Conservation (phyloP, 2,329 filamentous ascomycete genomes). For the Cadophora malorum region DNA sequence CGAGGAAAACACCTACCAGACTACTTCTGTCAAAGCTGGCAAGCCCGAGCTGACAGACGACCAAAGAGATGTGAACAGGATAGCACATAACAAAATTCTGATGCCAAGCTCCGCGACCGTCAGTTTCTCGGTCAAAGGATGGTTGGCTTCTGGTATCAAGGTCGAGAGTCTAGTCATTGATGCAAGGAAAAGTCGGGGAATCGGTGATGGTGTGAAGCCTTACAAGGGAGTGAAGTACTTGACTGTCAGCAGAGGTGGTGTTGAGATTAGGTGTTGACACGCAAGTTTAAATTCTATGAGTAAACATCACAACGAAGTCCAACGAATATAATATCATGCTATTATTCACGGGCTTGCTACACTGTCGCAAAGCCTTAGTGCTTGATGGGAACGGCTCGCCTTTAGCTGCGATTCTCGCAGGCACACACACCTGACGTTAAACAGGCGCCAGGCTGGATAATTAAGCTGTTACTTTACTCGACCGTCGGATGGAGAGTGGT, state of each 20-base stretch:
- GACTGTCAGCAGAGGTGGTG: constrained; percentile 71
- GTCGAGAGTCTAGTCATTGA: constrained; percentile 73
- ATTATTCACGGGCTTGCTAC: not conserved
- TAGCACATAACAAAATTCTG: constrained; percentile 73
- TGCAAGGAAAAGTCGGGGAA: constrained; percentile 79
- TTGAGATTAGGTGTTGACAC: constrained; percentile 63
- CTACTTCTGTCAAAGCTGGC: constrained; percentile 40
- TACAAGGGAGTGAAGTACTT: constrained; percentile 99
- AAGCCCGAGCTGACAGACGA: constrained; percentile 47
- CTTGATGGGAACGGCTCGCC: not conserved
- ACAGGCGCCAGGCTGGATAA: not conserved
- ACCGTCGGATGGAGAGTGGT: not conserved
- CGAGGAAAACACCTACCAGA: constrained; percentile 63
- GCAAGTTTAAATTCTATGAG: not conserved
- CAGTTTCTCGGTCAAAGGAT: constrained; percentile 74
- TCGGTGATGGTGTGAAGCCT: constrained; percentile 88
- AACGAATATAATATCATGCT: constrained; percentile 3
- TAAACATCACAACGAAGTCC: not conserved
- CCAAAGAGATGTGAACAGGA: constrained; percentile 59
- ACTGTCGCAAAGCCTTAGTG: not conserved
- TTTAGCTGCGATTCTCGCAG: not conserved
- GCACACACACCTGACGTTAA: not conserved
- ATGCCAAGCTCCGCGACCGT: constrained; percentile 82
- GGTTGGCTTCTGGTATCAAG: constrained; percentile 71
- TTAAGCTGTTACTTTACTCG: not conserved